Conservation (phyloP, 2,329 filamentous ascomycete genomes). For the Aspergillus fischeri region DNA sequence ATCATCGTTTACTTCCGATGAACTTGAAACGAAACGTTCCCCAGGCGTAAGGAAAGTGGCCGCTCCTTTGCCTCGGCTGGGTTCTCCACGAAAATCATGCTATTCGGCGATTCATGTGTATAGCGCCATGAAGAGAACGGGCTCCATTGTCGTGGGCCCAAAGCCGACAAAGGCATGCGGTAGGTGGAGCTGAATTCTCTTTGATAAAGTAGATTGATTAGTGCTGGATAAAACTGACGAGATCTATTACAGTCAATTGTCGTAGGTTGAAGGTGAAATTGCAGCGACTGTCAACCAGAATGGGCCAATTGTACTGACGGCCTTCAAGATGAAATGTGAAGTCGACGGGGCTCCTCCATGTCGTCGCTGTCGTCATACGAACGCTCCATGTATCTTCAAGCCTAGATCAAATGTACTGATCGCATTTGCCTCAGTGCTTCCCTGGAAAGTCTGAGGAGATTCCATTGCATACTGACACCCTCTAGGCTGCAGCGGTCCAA, state of each 20-base stretch:
- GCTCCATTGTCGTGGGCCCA: constrained; percentile 17
- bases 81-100: background rate
- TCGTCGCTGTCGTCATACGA: constrained; percentile 24
- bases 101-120: background rate
- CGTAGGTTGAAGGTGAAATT: constrained; percentile 24
- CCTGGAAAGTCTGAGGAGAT: background rate
- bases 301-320: constrained; percentile 2
- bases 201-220: background rate
- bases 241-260: constrained; percentile 25
- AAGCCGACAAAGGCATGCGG: constrained; percentile 31
- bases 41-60: background rate
- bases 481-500: constrained; percentile 23
- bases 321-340: constrained; percentile 28
- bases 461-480: background rate
- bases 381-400: constrained; percentile 23
- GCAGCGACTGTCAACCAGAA: background rate
- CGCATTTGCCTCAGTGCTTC: background rate
- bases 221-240: background rate
- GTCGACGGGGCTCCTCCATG: constrained; percentile 25
- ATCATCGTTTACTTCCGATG: background rate
- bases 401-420: constrained; percentile 26
- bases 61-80: background rate
- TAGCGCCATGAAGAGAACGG: constrained; percentile 18
- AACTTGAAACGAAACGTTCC: background rate
- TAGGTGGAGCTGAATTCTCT: constrained; percentile 10